Evolutionary conservation across 192 early-diverging fungal genomes (phyloP), one percentile per base, ranked within the genome.

Genomic region (Podochytrium sp.): DNA sequence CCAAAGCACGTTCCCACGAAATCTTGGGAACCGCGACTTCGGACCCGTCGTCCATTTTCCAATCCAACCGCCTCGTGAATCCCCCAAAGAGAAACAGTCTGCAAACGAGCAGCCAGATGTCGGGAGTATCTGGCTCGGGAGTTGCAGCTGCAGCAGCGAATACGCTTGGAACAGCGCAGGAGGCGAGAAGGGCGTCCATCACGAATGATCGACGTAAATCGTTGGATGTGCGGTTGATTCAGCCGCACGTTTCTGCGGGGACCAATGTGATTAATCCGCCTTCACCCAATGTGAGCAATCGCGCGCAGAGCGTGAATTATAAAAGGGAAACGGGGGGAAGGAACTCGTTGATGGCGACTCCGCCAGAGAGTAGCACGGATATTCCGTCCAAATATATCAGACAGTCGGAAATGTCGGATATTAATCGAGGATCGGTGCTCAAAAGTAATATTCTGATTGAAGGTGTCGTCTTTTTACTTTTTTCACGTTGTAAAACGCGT

Each of bases 261-360:
- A 38, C 30, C 33, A 32, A 32, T 16, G 18, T 35, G 40, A 65
- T 39, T 33, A 23, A 38, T 23, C 63, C 39, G 5, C 38, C 63
- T 62, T 27, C 37, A 30, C 41, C 63, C 14, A 25, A 18, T n/a
- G 12, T 20, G 7, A 7, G 23, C 23, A 55, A 35, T 47, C 41
- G 29, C 14, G 63, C 39, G 6, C 63, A 65, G 7, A 65, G 63
- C 47, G n/a, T 65, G 12, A 41, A 65, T 55, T 55, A 55, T 29
- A 65, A 41, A 30, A 65, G 63, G 0, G 63, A 65, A 27, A 65
- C 10, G n/a, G 63, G 63, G 5, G 43, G 63, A 65, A 41, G 63
- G 29, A 65, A 65, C 63, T 65, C 63, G 63, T 35, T 65, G 23
- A 12, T 65, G 38, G 63, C 63, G n/a, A 65, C 63, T 18, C 63